These are phyloP conservation scores for Sordariomycetes sp. DNA, from an alignment of 2,329 filamentous ascomycete genomes.

Conservation along the genomic window DNA sequence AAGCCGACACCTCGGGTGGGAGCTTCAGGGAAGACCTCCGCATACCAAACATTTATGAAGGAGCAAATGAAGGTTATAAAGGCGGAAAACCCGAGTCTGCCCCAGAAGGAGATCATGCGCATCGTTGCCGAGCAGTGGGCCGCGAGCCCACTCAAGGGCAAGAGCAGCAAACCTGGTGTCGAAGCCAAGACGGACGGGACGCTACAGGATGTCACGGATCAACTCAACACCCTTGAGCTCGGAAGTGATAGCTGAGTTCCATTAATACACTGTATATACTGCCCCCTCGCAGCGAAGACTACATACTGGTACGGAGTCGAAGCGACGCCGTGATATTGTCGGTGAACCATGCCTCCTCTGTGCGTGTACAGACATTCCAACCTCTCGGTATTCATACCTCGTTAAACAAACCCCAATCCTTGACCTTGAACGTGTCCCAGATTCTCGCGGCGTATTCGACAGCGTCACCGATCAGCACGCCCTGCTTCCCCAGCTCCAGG, in stretches of 20 bases:
- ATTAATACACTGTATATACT: background rate
- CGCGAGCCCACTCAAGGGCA: slow-evolving; percentile 32
- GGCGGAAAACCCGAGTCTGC: slow-evolving; percentile 41
- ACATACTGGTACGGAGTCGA: background rate
- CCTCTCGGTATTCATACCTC: background rate
- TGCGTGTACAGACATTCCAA: background rate
- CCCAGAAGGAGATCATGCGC: slow-evolving; percentile 60
- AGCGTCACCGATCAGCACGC: slow-evolving; percentile 56
- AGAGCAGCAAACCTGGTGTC: background rate
- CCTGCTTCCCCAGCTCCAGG: slow-evolving; percentile 52
- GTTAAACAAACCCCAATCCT: slow-evolving; percentile 69
- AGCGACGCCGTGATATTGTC: background rate
- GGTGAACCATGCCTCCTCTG: background rate
- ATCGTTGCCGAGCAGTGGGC: slow-evolving; percentile 54
- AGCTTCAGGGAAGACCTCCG: slow-evolving; percentile 19
- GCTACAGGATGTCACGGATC: background rate
- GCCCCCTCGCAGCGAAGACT: background rate
- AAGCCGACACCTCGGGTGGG: slow-evolving; percentile 58
- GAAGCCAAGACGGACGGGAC: background rate
- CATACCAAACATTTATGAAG: slow-evolving; percentile 48
- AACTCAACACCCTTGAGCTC: background rate
- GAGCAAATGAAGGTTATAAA: slow-evolving; percentile 54
- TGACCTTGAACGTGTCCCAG: slow-evolving; percentile 64
- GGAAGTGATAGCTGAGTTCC: background rate
- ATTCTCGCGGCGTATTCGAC: slow-evolving; percentile 59